These are phyloP conservation scores for Pleoardoris graminearum DNA, from an alignment of 2,329 filamentous ascomycete species.

Conservation along the genomic window DNA sequence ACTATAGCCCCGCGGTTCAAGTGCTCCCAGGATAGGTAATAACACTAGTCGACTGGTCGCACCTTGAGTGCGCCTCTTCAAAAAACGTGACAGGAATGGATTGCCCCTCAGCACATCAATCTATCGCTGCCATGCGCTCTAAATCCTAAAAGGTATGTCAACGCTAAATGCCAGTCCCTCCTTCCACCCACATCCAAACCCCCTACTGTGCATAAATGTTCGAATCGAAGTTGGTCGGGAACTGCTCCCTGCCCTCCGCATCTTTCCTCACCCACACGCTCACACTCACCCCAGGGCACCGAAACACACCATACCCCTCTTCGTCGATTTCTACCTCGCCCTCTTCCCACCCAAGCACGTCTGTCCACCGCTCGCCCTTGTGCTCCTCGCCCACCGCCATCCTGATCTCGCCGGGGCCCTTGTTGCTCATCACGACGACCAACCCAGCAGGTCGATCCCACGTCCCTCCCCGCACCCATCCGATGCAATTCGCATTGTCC, in stretches of 20 bases:
- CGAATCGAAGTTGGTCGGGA: conserved; percentile 41
- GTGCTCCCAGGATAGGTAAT: too few species aligned
- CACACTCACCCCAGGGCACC: conserved; percentile 53
- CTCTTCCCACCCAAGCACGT: conserved; percentile 60
- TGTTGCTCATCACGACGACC: conserved; percentile 57
- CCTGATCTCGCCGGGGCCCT: conserved; percentile 50
- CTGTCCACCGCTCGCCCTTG: conserved; percentile 65
- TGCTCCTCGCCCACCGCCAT: conserved; percentile 66
- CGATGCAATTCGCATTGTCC: conserved; percentile 63
- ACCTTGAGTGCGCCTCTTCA: too few species aligned
- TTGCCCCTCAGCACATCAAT: too few species aligned
- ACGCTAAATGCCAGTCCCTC: neutral
- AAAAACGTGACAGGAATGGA: too few species aligned
- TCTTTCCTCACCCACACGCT: conserved; percentile 64
- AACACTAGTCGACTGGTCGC: too few species aligned
- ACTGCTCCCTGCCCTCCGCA: conserved; percentile 52
- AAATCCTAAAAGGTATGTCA: neutral
- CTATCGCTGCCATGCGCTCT: too few species aligned
- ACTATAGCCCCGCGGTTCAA: too few species aligned
- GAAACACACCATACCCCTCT: conserved; percentile 63
- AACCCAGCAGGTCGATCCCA: conserved; percentile 53
- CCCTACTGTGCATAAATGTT: conserved; percentile 24
- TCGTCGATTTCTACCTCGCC: conserved; percentile 62
- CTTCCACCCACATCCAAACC: neutral
- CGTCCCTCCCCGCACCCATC: conserved; percentile 61